phyloP scores from a whole-genome alignment of 2,329 filamentous ascomycete species.

The Talaromyces sp. region DNA sequence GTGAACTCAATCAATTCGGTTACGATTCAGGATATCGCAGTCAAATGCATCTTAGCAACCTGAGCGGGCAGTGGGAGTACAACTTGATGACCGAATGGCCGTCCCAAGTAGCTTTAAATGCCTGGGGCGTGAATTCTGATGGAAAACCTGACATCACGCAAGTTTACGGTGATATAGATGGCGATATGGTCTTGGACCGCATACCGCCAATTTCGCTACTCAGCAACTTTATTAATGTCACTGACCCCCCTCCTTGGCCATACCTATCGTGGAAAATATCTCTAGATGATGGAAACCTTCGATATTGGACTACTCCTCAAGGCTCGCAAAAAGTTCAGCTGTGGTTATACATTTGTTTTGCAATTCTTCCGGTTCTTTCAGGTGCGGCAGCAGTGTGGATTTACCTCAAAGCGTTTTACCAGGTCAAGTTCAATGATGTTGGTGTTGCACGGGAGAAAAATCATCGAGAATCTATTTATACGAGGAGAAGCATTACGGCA shows the following conservation, averaged over 20 bases:
- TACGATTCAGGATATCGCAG: conserved; percentile 53
- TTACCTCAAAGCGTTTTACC: conserved; percentile 54
- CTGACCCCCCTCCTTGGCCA: conserved; percentile 46
- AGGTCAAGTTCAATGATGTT: conserved; percentile 53
- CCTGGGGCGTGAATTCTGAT: conserved; percentile 58
- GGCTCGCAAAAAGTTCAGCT: conserved; percentile 49
- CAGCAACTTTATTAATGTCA: conserved; percentile 51
- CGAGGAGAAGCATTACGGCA: neutral
- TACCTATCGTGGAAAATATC: conserved; percentile 48
- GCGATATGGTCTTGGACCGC: conserved; percentile 53
- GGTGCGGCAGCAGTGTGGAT: conserved; percentile 44
- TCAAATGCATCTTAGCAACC: conserved; percentile 38
- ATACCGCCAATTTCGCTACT: conserved; percentile 51
- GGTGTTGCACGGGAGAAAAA: conserved; percentile 42
- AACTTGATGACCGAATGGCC: conserved; percentile 59
- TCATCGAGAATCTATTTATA: neutral
- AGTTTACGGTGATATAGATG: conserved; percentile 55
- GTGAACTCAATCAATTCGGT: conserved; percentile 55
- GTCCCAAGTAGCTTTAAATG: conserved; percentile 51
- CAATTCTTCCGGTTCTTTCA: conserved; percentile 44
- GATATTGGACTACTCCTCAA: conserved; percentile 43
- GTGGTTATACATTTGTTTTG: conserved; percentile 46
- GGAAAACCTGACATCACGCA: conserved; percentile 52
- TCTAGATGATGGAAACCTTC: conserved; percentile 47
- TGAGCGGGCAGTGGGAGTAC: conserved; percentile 46